Conservation (phyloP, 2,329 filamentous ascomycete genomes). For the Coniochaeta sp. region DNA sequence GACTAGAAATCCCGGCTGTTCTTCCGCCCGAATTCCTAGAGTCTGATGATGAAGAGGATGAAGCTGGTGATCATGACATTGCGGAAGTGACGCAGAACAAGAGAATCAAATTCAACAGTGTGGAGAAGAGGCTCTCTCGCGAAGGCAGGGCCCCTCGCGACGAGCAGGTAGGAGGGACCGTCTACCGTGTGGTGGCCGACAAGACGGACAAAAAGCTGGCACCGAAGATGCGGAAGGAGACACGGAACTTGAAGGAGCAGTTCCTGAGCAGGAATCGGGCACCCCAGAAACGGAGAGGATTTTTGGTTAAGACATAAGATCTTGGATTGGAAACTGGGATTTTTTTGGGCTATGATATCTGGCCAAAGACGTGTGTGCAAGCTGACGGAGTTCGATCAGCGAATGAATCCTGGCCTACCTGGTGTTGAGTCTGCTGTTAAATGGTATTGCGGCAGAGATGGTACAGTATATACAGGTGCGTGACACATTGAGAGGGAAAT, state of each 20-base stretch:
- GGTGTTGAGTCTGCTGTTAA: background rate
- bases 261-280: conserved; percentile 38
- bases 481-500: too few relatives aligned
- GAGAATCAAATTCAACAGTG: conserved; percentile 32
- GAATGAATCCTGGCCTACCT: too few relatives aligned
- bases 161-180: conserved; percentile 42
- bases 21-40: conserved; percentile 50
- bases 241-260: conserved; percentile 32
- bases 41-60: conserved; percentile 37
- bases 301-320: conserved; percentile 29
- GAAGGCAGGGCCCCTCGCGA: conserved; percentile 35
- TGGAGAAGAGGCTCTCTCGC: conserved; percentile 28
- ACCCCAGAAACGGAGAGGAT: conserved; percentile 32
- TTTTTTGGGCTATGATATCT: background rate
- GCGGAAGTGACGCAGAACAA: conserved; percentile 23
- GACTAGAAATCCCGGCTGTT: conserved; percentile 31
- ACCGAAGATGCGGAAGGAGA: conserved; percentile 36
- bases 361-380: background rate
- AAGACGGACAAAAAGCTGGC: conserved; percentile 38
- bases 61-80: conserved; percentile 14
- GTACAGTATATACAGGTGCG: background rate
- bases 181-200: conserved; percentile 41
- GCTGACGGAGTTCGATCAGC: background rate
- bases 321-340: background rate
- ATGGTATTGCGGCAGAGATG: background rate